Evolutionary conservation across 78 protist genomes (phyloP).

Genomic region (Emiliania huxleyi): DNA sequence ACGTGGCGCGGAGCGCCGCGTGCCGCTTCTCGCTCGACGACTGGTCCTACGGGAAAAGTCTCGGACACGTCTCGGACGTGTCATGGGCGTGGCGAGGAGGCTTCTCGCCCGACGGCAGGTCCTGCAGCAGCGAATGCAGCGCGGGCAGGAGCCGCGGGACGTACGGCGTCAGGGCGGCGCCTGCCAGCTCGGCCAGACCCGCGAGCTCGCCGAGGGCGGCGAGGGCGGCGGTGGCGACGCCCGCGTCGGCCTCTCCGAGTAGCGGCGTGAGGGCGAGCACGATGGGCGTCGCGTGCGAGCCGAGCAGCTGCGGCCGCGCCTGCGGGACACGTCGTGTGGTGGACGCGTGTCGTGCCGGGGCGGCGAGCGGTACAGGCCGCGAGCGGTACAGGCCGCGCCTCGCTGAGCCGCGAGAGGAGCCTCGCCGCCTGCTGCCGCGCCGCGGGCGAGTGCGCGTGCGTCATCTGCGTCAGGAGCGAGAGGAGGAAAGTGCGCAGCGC

Average conservation of each 20-base stretch:
- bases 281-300: slow-evolving; percentile 76
- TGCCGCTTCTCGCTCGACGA: slow-evolving; percentile 45
- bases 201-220: neutral
- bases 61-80: no score
- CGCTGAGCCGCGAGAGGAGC: slow-evolving; percentile 65
- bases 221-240: neutral
- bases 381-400: neutral
- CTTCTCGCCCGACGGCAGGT: no score
- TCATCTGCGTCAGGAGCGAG: slow-evolving; percentile 81
- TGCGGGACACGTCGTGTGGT: no score
- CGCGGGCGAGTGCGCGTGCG: no score
- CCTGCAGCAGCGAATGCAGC: slow-evolving; percentile 58
- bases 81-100: no score
- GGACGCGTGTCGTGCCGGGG: no score
- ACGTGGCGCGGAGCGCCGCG: slow-evolving; percentile 83
- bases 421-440: neutral
- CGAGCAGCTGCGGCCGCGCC: neutral
- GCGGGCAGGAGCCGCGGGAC: neutral
- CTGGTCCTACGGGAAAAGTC: no score
- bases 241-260: neutral
- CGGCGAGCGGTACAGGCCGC: no score
- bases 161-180: neutral
- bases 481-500: slow-evolving; percentile 85
- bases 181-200: neutral
- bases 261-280: slow-evolving; percentile 67